Base-by-base conservation (phyloP, 129 eudicot genomes). In the Lactuca saligna region DNA sequence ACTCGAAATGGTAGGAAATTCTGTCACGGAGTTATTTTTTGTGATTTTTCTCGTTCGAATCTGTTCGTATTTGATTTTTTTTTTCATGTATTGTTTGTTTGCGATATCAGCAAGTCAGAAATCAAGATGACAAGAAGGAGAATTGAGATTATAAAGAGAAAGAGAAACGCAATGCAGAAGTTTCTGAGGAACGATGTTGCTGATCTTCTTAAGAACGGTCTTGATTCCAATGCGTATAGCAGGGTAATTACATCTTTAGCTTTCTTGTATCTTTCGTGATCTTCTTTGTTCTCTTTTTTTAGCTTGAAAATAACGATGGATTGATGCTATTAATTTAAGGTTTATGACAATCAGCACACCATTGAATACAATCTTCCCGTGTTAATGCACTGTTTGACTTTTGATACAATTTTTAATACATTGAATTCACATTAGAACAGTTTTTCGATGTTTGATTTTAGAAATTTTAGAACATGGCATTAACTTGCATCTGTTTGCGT, bases 141-240 rank as follows among this genome's bases (percentile, higher is more conserved):
- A 69, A 73, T 84, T n/a, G 87, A 86, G 61, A 67, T 82, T n/a
- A 79, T 92, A 11, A 79, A 68, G 85, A 84, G 82, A 79, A 92
- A 82, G 78, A 83, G 95, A 56, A 75, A 75, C 46, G 96, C 95
- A 69, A 92, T 78, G 91, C 85, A 78, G 79, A 88, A 76, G 82
- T 88, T 80, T 74, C 57, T 92, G 83, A 92, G 72, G 66, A 88
- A 76, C 39, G 98, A 92, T 70, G 72, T 92, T 50, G 87, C 77
- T 44, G 98, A 92, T 75, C 98, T 92, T 70, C 81, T 92, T 38
- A 87, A 70, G 55, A 82, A 67, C 39, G 84, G 82, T 31, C 85
- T 84, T 51, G 91, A 86, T 70, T 48, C 33, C 48, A 74, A 86
- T 78, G 96, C 97, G 0, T 91, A 82, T 84, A 78, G 80, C 80